Conservation (phyloP, 345 rosid genomes). For the Bretschneidera sinensis region DNA sequence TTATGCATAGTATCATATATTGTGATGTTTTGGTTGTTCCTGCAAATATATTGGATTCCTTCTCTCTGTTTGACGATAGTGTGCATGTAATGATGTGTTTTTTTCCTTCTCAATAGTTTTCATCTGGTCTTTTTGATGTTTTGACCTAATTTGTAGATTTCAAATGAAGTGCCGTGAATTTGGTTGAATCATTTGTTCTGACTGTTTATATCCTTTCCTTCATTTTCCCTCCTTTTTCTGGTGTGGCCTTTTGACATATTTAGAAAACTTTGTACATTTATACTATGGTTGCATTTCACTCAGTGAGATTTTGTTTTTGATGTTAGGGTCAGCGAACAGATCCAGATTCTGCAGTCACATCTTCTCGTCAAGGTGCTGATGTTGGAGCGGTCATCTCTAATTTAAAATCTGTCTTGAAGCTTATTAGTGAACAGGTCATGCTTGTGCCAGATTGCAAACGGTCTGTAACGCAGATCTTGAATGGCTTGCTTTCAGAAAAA, state of each 20-base stretch:
- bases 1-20: background rate
- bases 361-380: constrained; percentile 85
- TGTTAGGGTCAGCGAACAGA: constrained; percentile 80
- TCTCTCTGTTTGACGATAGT: background rate
- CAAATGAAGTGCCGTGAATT: too few relatives aligned
- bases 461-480: constrained; percentile 65
- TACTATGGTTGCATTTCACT: constrained; percentile 11
- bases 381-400: constrained; percentile 72
- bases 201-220: background rate
- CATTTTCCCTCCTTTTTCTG: background rate
- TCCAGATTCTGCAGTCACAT: constrained; percentile 84
- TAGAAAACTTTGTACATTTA: background rate
- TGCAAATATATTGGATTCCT: background rate
- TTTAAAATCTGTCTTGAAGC: constrained; percentile 76
- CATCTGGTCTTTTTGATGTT: background rate
- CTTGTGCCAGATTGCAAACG: constrained; percentile 82
- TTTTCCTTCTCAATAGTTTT: background rate
- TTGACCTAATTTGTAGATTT: background rate
- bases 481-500: constrained; percentile 81
- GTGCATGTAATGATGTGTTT: background rate
- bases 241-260: background rate
- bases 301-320: constrained; percentile 16
- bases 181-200: background rate
- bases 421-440: constrained; percentile 86
- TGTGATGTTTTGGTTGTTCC: background rate